Conservation (phyloP, 2,329 filamentous ascomycete genomes). For the Talaromyces atroroseus region DNA sequence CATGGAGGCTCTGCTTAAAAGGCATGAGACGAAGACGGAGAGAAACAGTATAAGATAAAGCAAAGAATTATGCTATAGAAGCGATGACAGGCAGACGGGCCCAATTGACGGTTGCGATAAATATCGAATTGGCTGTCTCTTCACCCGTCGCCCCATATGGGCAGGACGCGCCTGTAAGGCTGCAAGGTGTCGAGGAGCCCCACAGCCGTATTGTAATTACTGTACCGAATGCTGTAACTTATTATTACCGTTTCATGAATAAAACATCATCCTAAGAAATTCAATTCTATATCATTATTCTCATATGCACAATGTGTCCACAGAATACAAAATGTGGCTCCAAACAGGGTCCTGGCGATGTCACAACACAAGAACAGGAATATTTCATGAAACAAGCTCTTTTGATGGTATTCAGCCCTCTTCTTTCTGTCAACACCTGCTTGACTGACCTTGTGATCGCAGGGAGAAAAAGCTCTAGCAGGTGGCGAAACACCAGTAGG, state of each 20-base stretch:
- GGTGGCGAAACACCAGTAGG: conserved; percentile 94
- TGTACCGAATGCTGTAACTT: not conserved
- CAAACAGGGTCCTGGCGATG: conserved; percentile 13
- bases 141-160: not conserved
- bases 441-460: not conserved
- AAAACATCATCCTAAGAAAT: not conserved
- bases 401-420: conserved; percentile 59
- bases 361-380: conserved; percentile 37
- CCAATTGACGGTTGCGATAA: not conserved
- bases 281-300: no score
- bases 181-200: conserved; percentile 2
- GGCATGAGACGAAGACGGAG: not conserved
- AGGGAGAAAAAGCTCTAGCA: conserved; percentile 79
- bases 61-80: not conserved
- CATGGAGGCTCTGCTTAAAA: conserved; percentile 4
- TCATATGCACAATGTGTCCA: not conserved
- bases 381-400: conserved; percentile 80
- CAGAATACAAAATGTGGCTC: not conserved
- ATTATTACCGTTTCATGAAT: not conserved
- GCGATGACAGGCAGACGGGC: not conserved
- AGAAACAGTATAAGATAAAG: not conserved
- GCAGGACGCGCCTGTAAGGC: not conserved
- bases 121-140: not conserved
- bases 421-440: not conserved
- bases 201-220: not conserved